phyloP scores from a whole-genome alignment of 306 rosid genomes.

The Prosopis cineraria region DNA sequence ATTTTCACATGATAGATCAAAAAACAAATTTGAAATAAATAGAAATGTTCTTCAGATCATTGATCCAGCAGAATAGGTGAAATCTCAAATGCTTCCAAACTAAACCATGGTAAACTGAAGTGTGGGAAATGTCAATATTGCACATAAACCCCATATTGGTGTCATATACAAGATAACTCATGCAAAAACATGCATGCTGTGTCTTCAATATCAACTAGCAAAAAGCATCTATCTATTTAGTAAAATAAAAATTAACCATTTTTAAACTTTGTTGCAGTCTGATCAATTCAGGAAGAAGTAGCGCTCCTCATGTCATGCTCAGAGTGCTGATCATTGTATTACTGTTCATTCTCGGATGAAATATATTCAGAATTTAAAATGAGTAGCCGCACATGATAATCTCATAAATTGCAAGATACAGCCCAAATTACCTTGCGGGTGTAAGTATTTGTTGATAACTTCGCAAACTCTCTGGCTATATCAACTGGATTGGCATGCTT shows the following conservation, averaged over 20 bases:
- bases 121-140: not conserved
- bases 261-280: not conserved
- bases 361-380: not conserved
- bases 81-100: not conserved
- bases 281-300: not conserved
- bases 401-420: not conserved
- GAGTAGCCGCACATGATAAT: not conserved
- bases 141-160: not conserved
- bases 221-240: not conserved
- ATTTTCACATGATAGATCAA: slow-evolving; percentile 5
- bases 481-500: slow-evolving; percentile 47
- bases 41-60: not conserved
- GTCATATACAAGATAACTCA: slow-evolving; percentile 1
- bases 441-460: slow-evolving; percentile 67
- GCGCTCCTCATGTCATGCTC: not conserved
- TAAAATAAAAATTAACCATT: not conserved
- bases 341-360: not conserved
- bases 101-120: not conserved
- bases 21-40: not conserved
- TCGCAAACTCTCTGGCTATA: slow-evolving; percentile 51
- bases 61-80: not conserved
- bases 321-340: not conserved
- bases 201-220: not conserved
- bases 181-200: not conserved
- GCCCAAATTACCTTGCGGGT: slow-evolving; percentile 62